Conservation (phyloP, 1,284 basidiomycete genomes). For the Sparassis latifolia region DNA sequence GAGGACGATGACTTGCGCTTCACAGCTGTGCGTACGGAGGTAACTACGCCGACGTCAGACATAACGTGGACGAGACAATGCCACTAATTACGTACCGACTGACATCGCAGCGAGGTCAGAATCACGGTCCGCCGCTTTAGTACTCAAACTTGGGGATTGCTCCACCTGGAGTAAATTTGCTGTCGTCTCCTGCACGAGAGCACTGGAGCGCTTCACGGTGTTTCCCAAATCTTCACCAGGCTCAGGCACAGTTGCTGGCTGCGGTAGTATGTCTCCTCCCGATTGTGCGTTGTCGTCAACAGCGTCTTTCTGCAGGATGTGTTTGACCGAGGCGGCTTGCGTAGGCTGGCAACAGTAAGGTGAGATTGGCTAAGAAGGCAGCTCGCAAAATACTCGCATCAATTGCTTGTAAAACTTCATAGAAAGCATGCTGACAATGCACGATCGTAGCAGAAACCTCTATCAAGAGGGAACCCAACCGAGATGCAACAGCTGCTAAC, state of each 20-base stretch:
- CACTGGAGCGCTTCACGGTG: not conserved
- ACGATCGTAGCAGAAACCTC: constrained; percentile 37
- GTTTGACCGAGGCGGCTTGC: no score
- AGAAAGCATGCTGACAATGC: constrained; percentile 22
- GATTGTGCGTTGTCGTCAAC: no score
- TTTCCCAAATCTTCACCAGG: not conserved
- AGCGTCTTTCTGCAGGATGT: no score
- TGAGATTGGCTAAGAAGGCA: not conserved
- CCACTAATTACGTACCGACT: not conserved
- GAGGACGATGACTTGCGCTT: not conserved
- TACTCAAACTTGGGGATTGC: no score
- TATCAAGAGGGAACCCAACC: constrained; percentile 41
- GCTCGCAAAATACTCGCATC: constrained; percentile 15
- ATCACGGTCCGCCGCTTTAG: no score
- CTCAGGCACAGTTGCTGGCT: no score
- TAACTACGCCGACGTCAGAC: not conserved
- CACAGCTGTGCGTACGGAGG: not conserved
- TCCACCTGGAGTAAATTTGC: not conserved
- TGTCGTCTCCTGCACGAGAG: not conserved
- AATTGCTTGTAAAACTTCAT: constrained; percentile 21
- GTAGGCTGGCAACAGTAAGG: not conserved
- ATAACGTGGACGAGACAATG: not conserved
- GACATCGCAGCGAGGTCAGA: not conserved
- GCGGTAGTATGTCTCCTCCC: not conserved
- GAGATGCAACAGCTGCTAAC: constrained; percentile 52